Percentiles rank a stretch among this genome's conserved stretches.
phyloP scores from a whole-genome alignment of 495 filamentous ascomycete species.

The Xylaria palmicola region DNA sequence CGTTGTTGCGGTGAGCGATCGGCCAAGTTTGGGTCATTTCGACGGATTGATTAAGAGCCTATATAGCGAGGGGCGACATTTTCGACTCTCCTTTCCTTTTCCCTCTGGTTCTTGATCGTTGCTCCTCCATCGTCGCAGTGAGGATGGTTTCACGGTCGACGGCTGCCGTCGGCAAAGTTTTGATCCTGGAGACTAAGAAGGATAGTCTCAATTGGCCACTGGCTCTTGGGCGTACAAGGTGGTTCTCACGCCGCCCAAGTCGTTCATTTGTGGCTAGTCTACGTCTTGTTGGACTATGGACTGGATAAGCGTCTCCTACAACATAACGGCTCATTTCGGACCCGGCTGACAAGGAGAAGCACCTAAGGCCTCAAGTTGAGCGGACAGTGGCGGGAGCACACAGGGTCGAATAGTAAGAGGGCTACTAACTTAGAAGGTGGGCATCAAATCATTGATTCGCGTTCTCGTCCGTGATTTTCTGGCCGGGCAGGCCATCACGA shows the following conservation, averaged over 20 bases:
- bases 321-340: not conserved
- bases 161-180: not conserved
- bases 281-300: not conserved
- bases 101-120: too few species aligned
- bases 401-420: not conserved
- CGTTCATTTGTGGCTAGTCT: not conserved
- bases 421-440: not conserved
- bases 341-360: not conserved
- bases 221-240: not conserved
- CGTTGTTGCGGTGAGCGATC: too few species aligned
- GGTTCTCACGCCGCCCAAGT: not conserved
- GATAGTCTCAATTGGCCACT: not conserved
- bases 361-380: not conserved
- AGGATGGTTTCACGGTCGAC: not conserved
- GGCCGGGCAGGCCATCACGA: slow-evolving; percentile 66
- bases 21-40: too few species aligned
- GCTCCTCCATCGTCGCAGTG: too few species aligned
- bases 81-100: too few species aligned
- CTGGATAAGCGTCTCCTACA: not conserved
- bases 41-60: too few species aligned
- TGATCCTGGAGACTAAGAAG: not conserved
- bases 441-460: not conserved
- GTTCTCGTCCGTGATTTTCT: slow-evolving; percentile 32
- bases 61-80: too few species aligned
- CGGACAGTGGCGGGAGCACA: not conserved